Evolutionary conservation across 1,284 basidiomycete genomes (phyloP).

Genomic region (Schizophyllum amplum): DNA sequence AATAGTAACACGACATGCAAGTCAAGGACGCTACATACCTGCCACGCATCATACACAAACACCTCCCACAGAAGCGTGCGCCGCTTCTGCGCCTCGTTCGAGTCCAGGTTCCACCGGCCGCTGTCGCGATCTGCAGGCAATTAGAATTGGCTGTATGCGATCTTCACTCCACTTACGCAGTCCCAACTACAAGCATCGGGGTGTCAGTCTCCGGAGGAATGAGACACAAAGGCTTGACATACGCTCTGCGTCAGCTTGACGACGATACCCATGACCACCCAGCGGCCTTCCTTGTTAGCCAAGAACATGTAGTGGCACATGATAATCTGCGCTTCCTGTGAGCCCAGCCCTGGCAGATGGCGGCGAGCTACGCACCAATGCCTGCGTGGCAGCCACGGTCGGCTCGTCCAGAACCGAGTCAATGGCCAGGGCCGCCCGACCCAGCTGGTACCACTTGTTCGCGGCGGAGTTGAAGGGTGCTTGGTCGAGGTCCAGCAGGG

Average conservation of each 20-base stretch:
- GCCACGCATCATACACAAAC: constrained; percentile 62
- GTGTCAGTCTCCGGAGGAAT: constrained; percentile 11
- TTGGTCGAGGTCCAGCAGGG: constrained; percentile 37
- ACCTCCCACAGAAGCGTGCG: constrained; percentile 59
- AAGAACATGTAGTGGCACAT: constrained; percentile 69
- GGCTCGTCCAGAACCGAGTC: constrained; percentile 59
- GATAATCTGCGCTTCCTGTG: constrained; percentile 34
- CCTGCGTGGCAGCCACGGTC: constrained; percentile 53
- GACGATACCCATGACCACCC: constrained; percentile 61
- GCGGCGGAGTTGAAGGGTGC: constrained; percentile 27
- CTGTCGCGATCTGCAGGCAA: constrained; percentile 53
- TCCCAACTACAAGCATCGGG: constrained; percentile 46
- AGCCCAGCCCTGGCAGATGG: constrained; percentile 3
- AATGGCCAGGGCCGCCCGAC: constrained; percentile 46
- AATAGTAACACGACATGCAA: constrained; percentile 4
- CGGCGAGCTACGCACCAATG: constrained; percentile 39
- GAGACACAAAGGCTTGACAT: constrained; percentile 22
- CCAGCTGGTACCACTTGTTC: constrained; percentile 46
- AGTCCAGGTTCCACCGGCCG: constrained; percentile 53
- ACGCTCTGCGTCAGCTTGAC: constrained; percentile 64
- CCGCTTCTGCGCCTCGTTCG: constrained; percentile 51
- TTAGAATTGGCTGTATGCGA: neutral
- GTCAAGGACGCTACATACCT: constrained; percentile 31
- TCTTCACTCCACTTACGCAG: constrained; percentile 40
- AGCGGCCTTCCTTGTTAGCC: constrained; percentile 56